Evolutionary conservation across 202 grass and related monocot genomes (phyloP), one percentile per base, ranked within the genome.

Genomic region (Panicum virgatum): DNA sequence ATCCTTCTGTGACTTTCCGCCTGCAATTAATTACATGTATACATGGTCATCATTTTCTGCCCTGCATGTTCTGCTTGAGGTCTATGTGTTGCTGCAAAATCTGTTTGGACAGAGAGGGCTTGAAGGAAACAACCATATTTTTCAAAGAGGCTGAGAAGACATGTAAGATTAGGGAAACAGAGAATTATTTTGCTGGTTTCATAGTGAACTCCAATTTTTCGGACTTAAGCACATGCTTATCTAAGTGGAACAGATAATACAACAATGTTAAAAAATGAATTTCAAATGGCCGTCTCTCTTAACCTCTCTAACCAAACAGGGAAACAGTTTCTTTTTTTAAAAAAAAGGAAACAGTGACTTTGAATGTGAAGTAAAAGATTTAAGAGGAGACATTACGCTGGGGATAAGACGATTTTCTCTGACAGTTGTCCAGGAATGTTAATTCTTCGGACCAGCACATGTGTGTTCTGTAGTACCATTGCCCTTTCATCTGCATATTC

Each of bases 401-500:
- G 76, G 44, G 60, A 58, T 44, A 91, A 40, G 12, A 72, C 76
- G 7, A 89, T 86, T 37, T 76, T 94, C 43, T 89, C 85, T 60
- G 84, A 62, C 19, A 62, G 62, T 42, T 76, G 81, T 65, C 92
- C 92, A 38, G 77, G 46, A 63, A 73, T 73, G 70, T 29, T 37
- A 73, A 69, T 58, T 39, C 92, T 79, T 26, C 89, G 87, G 51
- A 94, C 63, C 64, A 89, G 69, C 68, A 94, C 87, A 39, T 87
- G 89, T 59, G 85, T 76, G 27, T 91, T 89, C 64, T 89, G 90
- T 0, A 61, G 87, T 77, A 94, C 73, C 74, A 85, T 57, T 13
- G 89, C 60, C 43, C 59, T 86, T 77, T 83, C 89, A 75, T 91
- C 89, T 91, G 76, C 50, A 81, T 91, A 91, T 73, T 94, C 92